Evolutionary conservation across 371 early-diverging fungal genomes (phyloP), one percentile per base, ranked within the genome.

Genomic region (Saksenaea vasiformis): DNA sequence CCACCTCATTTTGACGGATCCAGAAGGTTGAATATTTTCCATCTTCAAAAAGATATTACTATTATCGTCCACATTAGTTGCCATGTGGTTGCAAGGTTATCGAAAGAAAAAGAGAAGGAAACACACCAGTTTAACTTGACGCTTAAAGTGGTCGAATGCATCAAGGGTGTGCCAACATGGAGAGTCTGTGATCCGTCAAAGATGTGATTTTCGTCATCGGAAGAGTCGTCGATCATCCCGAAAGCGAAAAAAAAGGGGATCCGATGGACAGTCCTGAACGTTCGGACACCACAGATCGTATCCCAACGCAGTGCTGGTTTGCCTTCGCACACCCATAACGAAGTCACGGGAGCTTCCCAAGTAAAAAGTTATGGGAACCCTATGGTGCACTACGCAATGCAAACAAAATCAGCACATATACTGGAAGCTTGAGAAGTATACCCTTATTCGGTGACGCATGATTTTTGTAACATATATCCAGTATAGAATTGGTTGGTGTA

Each of bases 31-130:
- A 58, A 91, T 79, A 70, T 84, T 87, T 58, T 91, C 91, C 55
- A 89, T 84, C 69, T 91, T 91, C 17, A 86, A 82, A 79, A 87
- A 91, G 17, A 90, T 79, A 71, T 90, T 90, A 54, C 88, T 87
- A 59, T 34, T n/a, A n/a, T 26, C 8, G 19, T 9, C 22, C 7
- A 22, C 22, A 55, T 17, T 47, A 55, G 38, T 11, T 1, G 34
- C 13, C n/a, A 37, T 8, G 24, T 14, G 28, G 5, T 26, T 13
- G 37, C 37, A 37, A 37, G 13, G 44, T n/a, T 44, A 15, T 7
- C n/a, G 17, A 1, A 44, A 36, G 8, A 36, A 13, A 28, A 57
- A n/a, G n/a, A n/a, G n/a, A n/a, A n/a, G n/a, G 56, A 24, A n/a
- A 36, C 51, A 61, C 71, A 77, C 82, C 80, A 76, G 8, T 76